A percentile compares a stretch with the other conserved stretches of the same genome.
Conservation (phyloP, 768 basidiomycete species). For the Candolleomyces efflorescens region DNA sequence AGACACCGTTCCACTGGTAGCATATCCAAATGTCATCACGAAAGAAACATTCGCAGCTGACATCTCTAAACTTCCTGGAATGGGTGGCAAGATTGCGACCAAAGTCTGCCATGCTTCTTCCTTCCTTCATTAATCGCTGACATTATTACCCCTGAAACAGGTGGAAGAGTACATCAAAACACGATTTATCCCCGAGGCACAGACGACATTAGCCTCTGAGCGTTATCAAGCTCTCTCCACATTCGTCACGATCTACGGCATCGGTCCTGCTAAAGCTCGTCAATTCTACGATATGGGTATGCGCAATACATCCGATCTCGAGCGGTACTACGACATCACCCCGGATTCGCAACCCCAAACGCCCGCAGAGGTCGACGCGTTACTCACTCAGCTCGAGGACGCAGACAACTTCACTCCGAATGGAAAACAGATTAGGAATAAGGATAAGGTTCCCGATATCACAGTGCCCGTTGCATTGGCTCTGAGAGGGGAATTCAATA, state of each 20-base stretch:
- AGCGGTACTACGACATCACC: constrained; percentile 55
- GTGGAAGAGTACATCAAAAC: constrained; percentile 57
- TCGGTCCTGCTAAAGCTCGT: constrained; percentile 69
- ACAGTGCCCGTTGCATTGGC: constrained; percentile 57
- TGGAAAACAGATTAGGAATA: constrained; percentile 18
- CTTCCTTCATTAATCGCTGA: background rate
- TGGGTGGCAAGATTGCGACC: constrained; percentile 47
- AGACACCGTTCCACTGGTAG: constrained; percentile 22
- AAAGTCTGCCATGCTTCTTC: constrained; percentile 33
- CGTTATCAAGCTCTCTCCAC: constrained; percentile 54
- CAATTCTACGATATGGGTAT: constrained; percentile 61
- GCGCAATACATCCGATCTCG: constrained; percentile 65
- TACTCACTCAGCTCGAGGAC: constrained; percentile 5
- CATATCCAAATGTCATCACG: constrained; percentile 45
- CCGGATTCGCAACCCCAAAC: constrained; percentile 13
- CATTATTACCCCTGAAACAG: constrained; percentile 31
- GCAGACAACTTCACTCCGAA: constrained; percentile 26
- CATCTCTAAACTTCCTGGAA: constrained; percentile 38
- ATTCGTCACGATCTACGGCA: constrained; percentile 66
- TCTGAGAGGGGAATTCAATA: constrained; percentile 52
- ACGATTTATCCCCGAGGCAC: constrained; percentile 37
- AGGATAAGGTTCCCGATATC: constrained; percentile 22
- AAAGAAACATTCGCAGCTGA: constrained; percentile 31
- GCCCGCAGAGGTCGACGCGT: constrained; percentile 14
- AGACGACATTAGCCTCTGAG: constrained; percentile 44